A percentile compares a stretch with the other conserved stretches of the same genome.
phyloP scores from a whole-genome alignment of 805 yeast genomes.

The Wickerhamiella musiphila region DNA sequence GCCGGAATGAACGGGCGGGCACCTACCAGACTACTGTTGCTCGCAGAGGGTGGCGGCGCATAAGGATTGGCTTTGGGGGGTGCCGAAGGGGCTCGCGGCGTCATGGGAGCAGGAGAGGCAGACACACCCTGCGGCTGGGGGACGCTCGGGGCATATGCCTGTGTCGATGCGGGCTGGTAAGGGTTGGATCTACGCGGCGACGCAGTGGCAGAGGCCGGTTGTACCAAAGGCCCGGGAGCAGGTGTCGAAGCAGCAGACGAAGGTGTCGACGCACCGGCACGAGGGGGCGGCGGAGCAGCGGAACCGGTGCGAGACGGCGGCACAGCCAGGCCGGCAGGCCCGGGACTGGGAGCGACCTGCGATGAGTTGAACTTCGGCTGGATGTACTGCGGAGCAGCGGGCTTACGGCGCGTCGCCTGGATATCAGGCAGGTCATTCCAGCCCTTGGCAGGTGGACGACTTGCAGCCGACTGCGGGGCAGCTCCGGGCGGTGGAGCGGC shows the following conservation, averaged over 20 bases:
- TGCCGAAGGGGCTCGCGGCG: constrained; percentile 17
- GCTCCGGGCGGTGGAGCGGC: constrained; percentile 2
- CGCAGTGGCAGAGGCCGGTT: too few species aligned
- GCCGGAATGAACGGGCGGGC: constrained; percentile 14
- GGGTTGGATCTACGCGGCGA: constrained; percentile 2
- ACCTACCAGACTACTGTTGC: constrained; percentile 17
- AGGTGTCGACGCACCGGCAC: background rate
- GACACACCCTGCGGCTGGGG: constrained; percentile 5
- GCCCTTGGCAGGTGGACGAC: constrained; percentile 8
- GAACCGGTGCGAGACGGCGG: constrained; percentile 3
- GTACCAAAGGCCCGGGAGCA: background rate
- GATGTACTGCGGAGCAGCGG: constrained; percentile 11
- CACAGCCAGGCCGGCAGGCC: constrained; percentile 5
- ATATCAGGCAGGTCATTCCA: constrained; percentile 18
- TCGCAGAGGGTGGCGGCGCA: constrained; percentile 7
- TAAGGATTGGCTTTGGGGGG: constrained; percentile 12
- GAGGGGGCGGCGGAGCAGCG: constrained; percentile 1
- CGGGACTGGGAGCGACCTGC: constrained; percentile 3
- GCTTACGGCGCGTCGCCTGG: constrained; percentile 8
- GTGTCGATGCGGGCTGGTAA: constrained; percentile 5
- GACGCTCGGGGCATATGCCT: constrained; percentile 5
- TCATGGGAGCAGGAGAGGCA: constrained; percentile 10
- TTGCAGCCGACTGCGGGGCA: constrained; percentile 3
- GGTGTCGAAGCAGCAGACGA: background rate
- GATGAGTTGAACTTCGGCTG: constrained; percentile 1